Percentiles rank a stretch among this genome's conserved stretches.
These are phyloP conservation scores for Salix caprea DNA, from an alignment of 345 rosid genomes.

Conservation along the genomic window DNA sequence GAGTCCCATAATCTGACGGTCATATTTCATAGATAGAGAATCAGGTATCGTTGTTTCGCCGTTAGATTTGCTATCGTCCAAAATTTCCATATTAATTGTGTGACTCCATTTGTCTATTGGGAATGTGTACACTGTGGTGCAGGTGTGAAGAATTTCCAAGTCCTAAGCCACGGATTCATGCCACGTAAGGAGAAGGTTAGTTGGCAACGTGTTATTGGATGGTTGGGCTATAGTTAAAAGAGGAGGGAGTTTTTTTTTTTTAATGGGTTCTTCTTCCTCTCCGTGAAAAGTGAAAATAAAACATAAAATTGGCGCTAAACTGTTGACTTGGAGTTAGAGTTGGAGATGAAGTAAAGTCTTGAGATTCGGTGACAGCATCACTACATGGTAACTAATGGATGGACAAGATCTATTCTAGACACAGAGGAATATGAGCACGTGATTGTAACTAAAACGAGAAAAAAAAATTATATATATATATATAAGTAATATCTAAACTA, in stretches of 20 bases:
- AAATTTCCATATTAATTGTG: conserved; percentile 5
- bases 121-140: background rate
- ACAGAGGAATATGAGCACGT: background rate
- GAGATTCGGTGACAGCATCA: background rate
- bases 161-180: background rate
- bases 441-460: background rate
- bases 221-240: background rate
- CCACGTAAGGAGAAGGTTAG: conserved; percentile 25
- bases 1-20: conserved; percentile 43
- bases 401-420: background rate
- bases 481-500: too few species aligned
- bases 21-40: conserved; percentile 43
- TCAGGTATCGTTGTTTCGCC: conserved; percentile 18
- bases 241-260: conserved; percentile 1
- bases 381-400: background rate
- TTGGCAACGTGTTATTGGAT: conserved; percentile 3
- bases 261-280: background rate
- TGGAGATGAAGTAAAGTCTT: background rate
- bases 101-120: background rate
- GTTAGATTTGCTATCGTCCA: conserved; percentile 35
- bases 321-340: conserved; percentile 18
- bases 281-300: conserved; percentile 7
- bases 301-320: conserved; percentile 31
- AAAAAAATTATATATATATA: too few species aligned
- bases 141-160: background rate